Conservation (phyloP, 139 green algal species). For the Volvox africanus region DNA sequence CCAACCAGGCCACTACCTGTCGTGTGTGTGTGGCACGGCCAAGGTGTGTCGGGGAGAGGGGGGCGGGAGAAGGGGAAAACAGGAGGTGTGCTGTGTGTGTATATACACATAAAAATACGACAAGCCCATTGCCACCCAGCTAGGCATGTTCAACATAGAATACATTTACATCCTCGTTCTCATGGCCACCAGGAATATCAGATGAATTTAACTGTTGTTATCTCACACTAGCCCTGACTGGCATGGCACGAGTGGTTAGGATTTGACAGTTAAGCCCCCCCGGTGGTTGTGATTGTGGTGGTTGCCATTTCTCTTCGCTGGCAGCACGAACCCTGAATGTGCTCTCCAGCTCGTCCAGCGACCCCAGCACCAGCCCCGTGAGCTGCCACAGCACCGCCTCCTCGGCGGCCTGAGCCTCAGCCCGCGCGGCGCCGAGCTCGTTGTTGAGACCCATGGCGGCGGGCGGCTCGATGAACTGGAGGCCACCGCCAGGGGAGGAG, state of each 20-base stretch:
- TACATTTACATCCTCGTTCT: no score
- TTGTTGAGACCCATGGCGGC: slow-evolving; percentile 86
- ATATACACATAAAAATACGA: no score
- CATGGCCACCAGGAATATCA: no score
- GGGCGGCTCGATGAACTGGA: slow-evolving; percentile 79
- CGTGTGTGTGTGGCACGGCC: no score
- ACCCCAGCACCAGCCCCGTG: slow-evolving; percentile 67
- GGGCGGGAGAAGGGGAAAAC: not conserved
- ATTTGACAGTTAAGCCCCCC: no score
- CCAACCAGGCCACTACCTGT: slow-evolving; percentile 44
- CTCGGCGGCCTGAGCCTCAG: slow-evolving; percentile 77
- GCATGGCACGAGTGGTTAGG: no score
- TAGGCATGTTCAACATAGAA: no score
- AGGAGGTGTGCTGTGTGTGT: not conserved
- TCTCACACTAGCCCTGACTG: no score
- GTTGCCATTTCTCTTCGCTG: not conserved
- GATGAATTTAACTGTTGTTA: no score
- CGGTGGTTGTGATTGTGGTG: not conserved
- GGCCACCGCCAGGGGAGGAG: slow-evolving; percentile 44
- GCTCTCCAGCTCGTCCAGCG: slow-evolving; percentile 55
- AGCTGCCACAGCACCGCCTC: slow-evolving; percentile 85
- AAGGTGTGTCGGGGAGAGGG: not conserved
- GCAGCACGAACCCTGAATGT: slow-evolving; percentile 41
- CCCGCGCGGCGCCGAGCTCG: slow-evolving; percentile 75
- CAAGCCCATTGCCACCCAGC: not conserved